Percentiles rank a stretch among this genome's conserved stretches.
These are phyloP conservation scores for Aspergillus taichungensis DNA, from an alignment of 495 filamentous ascomycete species.

Conservation along the genomic window DNA sequence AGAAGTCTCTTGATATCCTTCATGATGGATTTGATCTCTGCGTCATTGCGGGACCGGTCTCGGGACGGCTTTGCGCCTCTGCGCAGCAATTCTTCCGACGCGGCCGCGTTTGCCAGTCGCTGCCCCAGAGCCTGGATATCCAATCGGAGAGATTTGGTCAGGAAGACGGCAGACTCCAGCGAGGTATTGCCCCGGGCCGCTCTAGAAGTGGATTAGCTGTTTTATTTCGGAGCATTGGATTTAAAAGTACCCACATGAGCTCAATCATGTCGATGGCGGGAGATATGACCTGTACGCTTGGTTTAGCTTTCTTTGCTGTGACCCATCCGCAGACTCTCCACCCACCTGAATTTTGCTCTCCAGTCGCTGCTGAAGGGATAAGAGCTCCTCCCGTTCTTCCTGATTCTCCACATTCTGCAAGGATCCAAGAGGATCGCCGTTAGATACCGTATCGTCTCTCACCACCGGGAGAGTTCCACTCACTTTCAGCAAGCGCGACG, in stretches of 20 bases:
- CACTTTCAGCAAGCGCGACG: conserved; percentile 71
- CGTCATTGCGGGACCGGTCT: conserved; percentile 39
- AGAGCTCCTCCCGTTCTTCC: conserved; percentile 60
- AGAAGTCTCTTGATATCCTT: conserved; percentile 69
- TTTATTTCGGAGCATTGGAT: not conserved
- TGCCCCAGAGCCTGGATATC: conserved; percentile 82
- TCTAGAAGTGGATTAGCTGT: conserved; percentile 26
- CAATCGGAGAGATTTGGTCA: conserved; percentile 78
- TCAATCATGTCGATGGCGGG: conserved; percentile 93
- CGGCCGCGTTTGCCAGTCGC: conserved; percentile 60
- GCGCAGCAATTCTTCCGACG: conserved; percentile 52
- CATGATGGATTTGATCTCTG: conserved; percentile 62
- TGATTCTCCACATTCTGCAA: conserved; percentile 55
- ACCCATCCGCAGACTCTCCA: not conserved
- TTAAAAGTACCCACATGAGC: conserved; percentile 56
- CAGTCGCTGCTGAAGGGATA: conserved; percentile 61
- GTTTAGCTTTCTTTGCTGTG: not conserved
- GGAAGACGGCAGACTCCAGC: conserved; percentile 76
- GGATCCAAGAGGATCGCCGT: conserved; percentile 6
- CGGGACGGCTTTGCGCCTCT: conserved; percentile 41
- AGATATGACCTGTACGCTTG: conserved; percentile 59
- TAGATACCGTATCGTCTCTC: not conserved
- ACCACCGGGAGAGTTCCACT: not conserved
- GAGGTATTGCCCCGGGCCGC: conserved; percentile 92
- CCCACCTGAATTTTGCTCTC: conserved; percentile 77